Conservation (phyloP, 2,329 filamentous ascomycete genomes). For the Ceratocystis eucalypticola region DNA sequence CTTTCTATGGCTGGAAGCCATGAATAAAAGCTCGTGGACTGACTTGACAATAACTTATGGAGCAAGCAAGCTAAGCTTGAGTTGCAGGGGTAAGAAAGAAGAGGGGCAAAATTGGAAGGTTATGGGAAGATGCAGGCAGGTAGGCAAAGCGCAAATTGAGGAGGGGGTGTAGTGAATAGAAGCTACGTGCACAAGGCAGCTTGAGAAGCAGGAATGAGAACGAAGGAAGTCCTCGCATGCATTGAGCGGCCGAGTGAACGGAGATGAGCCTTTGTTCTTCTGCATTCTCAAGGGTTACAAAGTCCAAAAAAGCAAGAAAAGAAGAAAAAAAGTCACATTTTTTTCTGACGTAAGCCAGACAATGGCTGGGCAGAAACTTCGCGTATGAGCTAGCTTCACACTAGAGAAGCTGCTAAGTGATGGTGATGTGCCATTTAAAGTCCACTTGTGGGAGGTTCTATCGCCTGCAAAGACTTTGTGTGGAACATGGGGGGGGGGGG, state of each 20-base stretch:
- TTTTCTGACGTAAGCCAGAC: neutral
- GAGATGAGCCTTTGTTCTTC: neutral
- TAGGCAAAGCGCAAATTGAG: neutral
- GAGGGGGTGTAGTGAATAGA: constrained; percentile 3
- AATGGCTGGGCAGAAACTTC: neutral
- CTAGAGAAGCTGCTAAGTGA: neutral
- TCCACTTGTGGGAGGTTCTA: neutral
- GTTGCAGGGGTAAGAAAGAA: neutral
- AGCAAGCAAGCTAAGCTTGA: neutral
- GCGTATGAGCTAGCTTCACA: neutral
- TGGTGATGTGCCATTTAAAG: neutral
- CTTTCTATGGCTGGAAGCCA: neutral
- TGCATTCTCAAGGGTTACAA: neutral
- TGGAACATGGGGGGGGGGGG: neutral
- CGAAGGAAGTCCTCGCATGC: constrained; percentile 6
- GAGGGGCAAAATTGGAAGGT: constrained; percentile 2
- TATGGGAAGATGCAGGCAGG: neutral
- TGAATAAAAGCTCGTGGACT: neutral
- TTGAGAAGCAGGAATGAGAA: neutral
- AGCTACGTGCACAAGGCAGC: neutral
- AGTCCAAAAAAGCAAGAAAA: neutral
- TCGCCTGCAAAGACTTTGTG: constrained; percentile 6
- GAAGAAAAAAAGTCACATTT: neutral
- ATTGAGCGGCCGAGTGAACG: constrained; percentile 7
- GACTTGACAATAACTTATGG: neutral